Percentiles rank a stretch among this genome's conserved stretches.
phyloP scores from a whole-genome alignment of 305 asterid genomes.

The Fraxinus baroniana region DNA sequence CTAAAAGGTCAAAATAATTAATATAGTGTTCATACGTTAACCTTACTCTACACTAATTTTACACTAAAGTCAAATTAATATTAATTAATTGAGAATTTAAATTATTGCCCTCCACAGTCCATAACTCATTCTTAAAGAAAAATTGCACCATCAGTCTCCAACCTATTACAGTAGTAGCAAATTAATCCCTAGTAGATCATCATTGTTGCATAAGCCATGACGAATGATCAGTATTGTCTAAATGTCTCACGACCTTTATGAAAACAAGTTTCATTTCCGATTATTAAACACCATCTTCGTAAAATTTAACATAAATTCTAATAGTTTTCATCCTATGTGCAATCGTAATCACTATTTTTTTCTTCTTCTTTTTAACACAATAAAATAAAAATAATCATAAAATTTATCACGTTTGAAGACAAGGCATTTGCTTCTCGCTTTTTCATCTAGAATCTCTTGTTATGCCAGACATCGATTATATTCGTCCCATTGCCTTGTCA shows the following conservation, averaged over 20 bases:
- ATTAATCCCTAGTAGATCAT: neutral
- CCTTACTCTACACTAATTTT: neutral
- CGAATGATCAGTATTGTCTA: neutral
- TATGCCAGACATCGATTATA: too few species aligned
- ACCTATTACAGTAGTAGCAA: neutral
- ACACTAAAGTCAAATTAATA: neutral
- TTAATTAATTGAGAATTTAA: neutral
- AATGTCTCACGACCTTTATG: neutral
- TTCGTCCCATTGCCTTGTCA: too few species aligned
- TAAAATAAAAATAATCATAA: too few species aligned
- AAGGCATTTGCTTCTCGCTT: neutral
- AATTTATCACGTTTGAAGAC: neutral
- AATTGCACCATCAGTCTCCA: neutral
- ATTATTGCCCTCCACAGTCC: neutral
- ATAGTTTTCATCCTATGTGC: neutral
- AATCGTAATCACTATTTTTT: too few species aligned
- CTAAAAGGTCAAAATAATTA: neutral
- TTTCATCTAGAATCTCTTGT: neutral
- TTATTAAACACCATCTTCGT: neutral
- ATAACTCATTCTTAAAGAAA: neutral
- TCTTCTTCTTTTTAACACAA: too few species aligned
- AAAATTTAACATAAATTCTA: neutral
- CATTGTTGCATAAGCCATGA: neutral
- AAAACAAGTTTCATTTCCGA: neutral
- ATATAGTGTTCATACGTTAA: neutral